phyloP scores from a whole-genome alignment of 371 early-diverging fungal species.

The Ordospora pajunii region DNA sequence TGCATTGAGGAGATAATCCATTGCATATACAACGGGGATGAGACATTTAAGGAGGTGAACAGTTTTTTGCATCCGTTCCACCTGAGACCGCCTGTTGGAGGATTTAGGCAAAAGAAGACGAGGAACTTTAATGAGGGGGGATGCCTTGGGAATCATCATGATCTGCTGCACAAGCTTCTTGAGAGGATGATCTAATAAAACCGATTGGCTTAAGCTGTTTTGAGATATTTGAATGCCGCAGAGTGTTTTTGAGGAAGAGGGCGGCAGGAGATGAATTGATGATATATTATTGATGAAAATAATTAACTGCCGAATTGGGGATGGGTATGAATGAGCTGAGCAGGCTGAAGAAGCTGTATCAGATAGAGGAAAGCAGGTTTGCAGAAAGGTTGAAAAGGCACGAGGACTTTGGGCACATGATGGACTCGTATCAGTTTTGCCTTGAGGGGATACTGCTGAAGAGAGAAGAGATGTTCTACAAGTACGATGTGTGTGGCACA shows the following conservation, averaged over 20 bases:
- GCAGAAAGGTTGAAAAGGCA: background rate
- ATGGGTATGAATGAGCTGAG: background rate
- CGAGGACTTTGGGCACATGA: constrained; percentile 2
- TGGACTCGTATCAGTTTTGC: constrained; percentile 4
- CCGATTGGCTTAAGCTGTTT: background rate
- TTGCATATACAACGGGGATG: constrained; percentile 93
- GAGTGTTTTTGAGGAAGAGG: background rate
- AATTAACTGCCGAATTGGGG: background rate
- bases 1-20: constrained; percentile 96
- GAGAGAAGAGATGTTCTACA: constrained; percentile 9
- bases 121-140: constrained; percentile 93
- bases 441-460: background rate
- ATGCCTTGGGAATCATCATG: constrained; percentile 85
- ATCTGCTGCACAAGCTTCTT: constrained; percentile 79
- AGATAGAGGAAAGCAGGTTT: constrained; percentile 4
- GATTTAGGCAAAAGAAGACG: constrained; percentile 83
- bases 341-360: constrained; percentile 5
- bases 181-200: constrained; percentile 72
- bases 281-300: constrained; percentile 1
- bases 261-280: background rate
- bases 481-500: background rate
- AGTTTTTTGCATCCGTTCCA: constrained; percentile 98
- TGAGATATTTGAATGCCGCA: background rate
- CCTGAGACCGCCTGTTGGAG: constrained; percentile 90
- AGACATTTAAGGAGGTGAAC: constrained; percentile 87